A percentile compares a stretch with the other conserved stretches of the same genome.
Conservation (phyloP, 208 protist species). For the Acanthamoeba lugdunensis region DNA sequence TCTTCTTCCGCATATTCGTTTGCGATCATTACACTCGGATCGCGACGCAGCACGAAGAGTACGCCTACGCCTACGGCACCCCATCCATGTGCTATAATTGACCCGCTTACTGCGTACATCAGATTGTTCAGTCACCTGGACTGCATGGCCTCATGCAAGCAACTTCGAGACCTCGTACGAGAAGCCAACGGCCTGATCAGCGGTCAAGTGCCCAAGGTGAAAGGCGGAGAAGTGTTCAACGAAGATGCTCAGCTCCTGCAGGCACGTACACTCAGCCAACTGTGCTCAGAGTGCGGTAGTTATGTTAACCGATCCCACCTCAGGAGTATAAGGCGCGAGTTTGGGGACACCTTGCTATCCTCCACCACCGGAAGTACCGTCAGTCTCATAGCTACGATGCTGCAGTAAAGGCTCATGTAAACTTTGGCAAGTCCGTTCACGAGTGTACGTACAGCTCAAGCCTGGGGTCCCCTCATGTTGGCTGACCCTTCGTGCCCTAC, state of each 20-base stretch:
- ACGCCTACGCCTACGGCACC: neutral
- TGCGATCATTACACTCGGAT: neutral
- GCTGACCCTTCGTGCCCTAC: neutral
- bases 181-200: neutral
- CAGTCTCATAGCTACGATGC: neutral
- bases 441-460: neutral
- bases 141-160: slow-evolving; percentile 10
- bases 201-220: slow-evolving; percentile 1
- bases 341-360: neutral
- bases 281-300: neutral
- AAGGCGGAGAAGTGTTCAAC: slow-evolving; percentile 19
- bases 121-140: neutral
- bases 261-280: neutral
- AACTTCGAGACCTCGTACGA: neutral
- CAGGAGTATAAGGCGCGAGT: slow-evolving; percentile 14
- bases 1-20: slow-evolving; percentile 47
- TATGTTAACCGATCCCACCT: neutral
- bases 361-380: slow-evolving; percentile 12
- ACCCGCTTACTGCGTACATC: neutral
- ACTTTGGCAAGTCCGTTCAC: neutral
- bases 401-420: neutral
- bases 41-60: neutral
- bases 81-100: neutral
- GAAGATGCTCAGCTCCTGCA: slow-evolving; percentile 11
- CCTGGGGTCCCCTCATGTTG: neutral